phyloP scores from a whole-genome alignment of 2,329 filamentous ascomycete species.

The Diaporthe ampelina region DNA sequence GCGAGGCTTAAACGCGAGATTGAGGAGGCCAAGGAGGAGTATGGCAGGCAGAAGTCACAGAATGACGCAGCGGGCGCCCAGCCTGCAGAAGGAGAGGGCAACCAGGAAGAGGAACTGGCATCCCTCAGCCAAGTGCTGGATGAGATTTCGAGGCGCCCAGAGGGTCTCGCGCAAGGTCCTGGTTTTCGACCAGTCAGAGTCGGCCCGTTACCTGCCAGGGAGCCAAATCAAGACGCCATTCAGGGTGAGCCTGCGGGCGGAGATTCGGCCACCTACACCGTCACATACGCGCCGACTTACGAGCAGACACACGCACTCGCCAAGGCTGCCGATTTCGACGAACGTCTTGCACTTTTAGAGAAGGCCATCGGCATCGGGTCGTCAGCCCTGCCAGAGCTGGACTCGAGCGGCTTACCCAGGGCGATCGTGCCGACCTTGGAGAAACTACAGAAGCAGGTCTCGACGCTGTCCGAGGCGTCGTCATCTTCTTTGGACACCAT shows the following conservation, averaged over 20 bases:
- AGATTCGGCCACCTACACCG: slow-evolving; percentile 69
- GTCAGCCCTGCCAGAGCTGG: slow-evolving; percentile 74
- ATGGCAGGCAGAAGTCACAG: slow-evolving; percentile 64
- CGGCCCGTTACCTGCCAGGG: slow-evolving; percentile 43
- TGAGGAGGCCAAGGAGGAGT: slow-evolving; percentile 78
- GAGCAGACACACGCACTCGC: slow-evolving; percentile 79
- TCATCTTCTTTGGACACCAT: slow-evolving; percentile 81
- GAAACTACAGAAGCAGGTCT: slow-evolving; percentile 83
- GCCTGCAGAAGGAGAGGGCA: slow-evolving; percentile 54
- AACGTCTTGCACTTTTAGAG: slow-evolving; percentile 83
- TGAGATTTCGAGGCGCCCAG: slow-evolving; percentile 64
- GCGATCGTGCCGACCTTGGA: slow-evolving; percentile 88
- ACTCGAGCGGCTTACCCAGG: slow-evolving; percentile 67
- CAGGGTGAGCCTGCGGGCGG: slow-evolving; percentile 46
- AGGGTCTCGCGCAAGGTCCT: slow-evolving; percentile 47
- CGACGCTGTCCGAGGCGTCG: slow-evolving; percentile 79
- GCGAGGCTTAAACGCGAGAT: slow-evolving; percentile 87
- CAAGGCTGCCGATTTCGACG: slow-evolving; percentile 90
- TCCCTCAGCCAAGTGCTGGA: slow-evolving; percentile 81
- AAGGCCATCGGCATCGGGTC: slow-evolving; percentile 83
- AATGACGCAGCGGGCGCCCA: slow-evolving; percentile 55
- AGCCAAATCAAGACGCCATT: slow-evolving; percentile 39
- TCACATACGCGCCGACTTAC: slow-evolving; percentile 75
- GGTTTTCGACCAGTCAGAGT: slow-evolving; percentile 45
- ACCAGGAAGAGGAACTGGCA: slow-evolving; percentile 69